Evolutionary conservation across 2,329 filamentous ascomycete species (phyloP), one percentile per base, ranked within the genome.

Genomic region (Westerdykella sp.): DNA sequence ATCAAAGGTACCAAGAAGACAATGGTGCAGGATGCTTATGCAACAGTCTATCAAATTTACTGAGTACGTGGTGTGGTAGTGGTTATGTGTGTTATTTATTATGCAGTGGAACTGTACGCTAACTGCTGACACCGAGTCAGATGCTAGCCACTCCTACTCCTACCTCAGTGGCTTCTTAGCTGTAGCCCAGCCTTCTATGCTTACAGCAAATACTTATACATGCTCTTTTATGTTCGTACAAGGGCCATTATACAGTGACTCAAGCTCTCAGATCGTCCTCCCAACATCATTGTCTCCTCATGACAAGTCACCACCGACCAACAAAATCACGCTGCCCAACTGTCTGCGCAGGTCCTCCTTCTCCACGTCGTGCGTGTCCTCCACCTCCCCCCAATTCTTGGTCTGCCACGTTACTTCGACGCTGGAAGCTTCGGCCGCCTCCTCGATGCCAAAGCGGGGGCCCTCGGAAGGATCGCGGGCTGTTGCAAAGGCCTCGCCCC

Each of bases 301-400:
- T 6, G 16, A 22, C 16, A 7, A 46, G 12, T 54, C 45, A 23
- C 66, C 66, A 40, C 59, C 83, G 9, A 96, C 85, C 39, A 97
- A 70, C 59, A 97, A 63, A 13, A 95, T 76, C 10, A 88, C 86
- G 63, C 88, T 94, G 12, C 91, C 93, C 46, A 97, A 71, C 70
- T 97, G 93, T 58, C 91, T 78, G 62, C 81, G 79, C 52, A 97
- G 56, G 67, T 98, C 93, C 68, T 95, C 91, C 67, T 83, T 86
- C 58, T 95, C 85, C 1, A 98, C 93, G 73, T 98, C 93, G 69
- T 98, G 93, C 22, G 90, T 95, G 68, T 98, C 90, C 66, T 98
- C 93, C 1, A 98, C 93, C 73, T 95, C 90, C 7, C 93, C 93
- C 91, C 93, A 97, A 68, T 85, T 83, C 22, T 78, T 73, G 1